phyloP scores from a whole-genome alignment of 129 eudicot species.

The Rutidosis leptorrhynchoides region DNA sequence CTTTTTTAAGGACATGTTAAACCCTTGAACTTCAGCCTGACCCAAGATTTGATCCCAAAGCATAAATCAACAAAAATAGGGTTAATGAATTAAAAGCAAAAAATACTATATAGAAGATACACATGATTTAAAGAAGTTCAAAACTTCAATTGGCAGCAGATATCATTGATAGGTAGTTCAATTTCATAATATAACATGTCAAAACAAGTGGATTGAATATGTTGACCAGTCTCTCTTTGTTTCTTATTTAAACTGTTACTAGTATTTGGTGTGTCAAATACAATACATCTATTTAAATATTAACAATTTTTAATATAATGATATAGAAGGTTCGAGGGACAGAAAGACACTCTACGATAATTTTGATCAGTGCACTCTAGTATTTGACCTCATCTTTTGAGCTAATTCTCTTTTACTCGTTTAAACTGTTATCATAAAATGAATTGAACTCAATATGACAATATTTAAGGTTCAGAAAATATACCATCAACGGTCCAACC shows the following conservation, averaged over 20 bases:
- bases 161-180: not conserved
- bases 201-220: not conserved
- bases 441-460: not conserved
- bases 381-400: not conserved
- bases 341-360: not conserved
- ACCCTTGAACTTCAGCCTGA: no score
- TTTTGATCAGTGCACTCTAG: not conserved
- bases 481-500: constrained; percentile 82
- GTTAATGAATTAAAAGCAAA: not conserved
- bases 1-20: no score
- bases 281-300: not conserved
- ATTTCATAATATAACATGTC: not conserved
- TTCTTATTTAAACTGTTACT: not conserved
- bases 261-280: not conserved
- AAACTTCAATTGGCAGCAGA: constrained; percentile 1
- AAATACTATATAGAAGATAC: not conserved
- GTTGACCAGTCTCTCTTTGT: not conserved
- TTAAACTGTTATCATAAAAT: not conserved
- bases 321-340: not conserved
- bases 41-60: not conserved
- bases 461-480: not conserved
- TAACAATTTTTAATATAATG: not conserved
- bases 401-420: not conserved
- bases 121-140: constrained; percentile 13
- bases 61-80: no score